phyloP scores from a whole-genome alignment of 2,329 filamentous ascomycete genomes.

The Aureobasidium lini region DNA sequence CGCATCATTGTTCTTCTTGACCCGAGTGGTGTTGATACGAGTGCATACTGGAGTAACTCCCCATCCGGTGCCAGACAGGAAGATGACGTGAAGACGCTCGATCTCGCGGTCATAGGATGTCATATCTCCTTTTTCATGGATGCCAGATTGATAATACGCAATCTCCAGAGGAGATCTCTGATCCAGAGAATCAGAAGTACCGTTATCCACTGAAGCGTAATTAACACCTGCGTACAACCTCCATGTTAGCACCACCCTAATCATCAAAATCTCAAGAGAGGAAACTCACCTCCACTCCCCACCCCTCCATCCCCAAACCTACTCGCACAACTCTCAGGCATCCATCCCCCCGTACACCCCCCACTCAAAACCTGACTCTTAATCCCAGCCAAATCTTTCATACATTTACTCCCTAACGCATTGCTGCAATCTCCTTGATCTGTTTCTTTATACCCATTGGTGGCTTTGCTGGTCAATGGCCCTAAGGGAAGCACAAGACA shows the following conservation, averaged over 20 bases:
- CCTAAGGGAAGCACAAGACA: not conserved
- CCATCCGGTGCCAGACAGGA: not conserved
- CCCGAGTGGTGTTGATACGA: not conserved
- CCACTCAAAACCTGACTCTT: not conserved
- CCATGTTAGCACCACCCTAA: too few species aligned
- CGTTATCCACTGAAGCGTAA: too few species aligned
- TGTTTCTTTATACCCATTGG: not conserved
- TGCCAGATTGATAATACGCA: not conserved
- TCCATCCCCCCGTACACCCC: not conserved
- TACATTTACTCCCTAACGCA: not conserved
- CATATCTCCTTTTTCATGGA: not conserved
- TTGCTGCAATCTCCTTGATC: not conserved
- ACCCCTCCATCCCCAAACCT: not conserved
- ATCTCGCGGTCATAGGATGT: not conserved
- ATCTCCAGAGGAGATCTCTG: not conserved
- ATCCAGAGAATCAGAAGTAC: not conserved
- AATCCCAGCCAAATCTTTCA: not conserved
- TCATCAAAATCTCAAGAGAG: too few species aligned
- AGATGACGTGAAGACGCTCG: not conserved
- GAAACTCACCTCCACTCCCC: not conserved
- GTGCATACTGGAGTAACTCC: not conserved
- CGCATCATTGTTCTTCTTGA: not conserved
- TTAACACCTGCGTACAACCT: too few species aligned
- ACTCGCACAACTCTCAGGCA: not conserved
- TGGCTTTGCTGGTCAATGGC: not conserved